These are phyloP conservation scores for Glutinoglossum americanum DNA, from an alignment of 495 filamentous ascomycete species.

Conservation along the genomic window DNA sequence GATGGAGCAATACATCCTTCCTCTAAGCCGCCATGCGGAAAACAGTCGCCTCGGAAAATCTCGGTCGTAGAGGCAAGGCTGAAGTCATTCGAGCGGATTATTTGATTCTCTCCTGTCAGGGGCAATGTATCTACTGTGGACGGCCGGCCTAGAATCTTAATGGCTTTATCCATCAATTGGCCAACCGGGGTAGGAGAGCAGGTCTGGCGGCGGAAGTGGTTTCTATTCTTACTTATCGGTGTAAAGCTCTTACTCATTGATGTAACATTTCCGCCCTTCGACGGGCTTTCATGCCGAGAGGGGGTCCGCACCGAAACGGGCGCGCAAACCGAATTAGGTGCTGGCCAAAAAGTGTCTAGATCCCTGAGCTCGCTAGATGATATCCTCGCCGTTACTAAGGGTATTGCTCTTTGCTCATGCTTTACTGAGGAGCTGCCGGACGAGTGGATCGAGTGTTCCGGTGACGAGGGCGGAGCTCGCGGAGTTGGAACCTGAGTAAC, in stretches of 20 bases:
- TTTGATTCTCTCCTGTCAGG: not conserved
- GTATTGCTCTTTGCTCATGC: not conserved
- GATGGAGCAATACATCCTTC: not conserved
- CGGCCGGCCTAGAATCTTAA: not conserved
- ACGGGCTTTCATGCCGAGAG: not conserved
- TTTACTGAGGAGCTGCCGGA: not conserved
- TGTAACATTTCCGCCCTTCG: not conserved
- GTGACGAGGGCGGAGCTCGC: not conserved
- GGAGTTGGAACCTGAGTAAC: not conserved
- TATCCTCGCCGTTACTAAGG: not conserved
- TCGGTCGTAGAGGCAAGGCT: not conserved
- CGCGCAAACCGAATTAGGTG: not conserved
- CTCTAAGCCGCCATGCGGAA: not conserved
- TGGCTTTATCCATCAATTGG: not conserved
- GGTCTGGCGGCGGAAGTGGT: not conserved
- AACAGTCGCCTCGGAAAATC: not conserved
- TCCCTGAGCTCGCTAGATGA: not conserved
- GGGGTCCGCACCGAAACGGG: not conserved
- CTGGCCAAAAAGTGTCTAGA: not conserved
- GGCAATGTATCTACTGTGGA: not conserved
- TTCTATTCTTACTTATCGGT: not conserved
- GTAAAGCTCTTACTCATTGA: not conserved
- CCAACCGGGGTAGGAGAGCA: not conserved
- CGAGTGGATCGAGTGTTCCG: not conserved
- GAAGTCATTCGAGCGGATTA: not conserved